These are phyloP conservation scores for Aegilops sharonensis DNA, from an alignment of 176 grass and related monocot genomes.

Conservation along the genomic window DNA sequence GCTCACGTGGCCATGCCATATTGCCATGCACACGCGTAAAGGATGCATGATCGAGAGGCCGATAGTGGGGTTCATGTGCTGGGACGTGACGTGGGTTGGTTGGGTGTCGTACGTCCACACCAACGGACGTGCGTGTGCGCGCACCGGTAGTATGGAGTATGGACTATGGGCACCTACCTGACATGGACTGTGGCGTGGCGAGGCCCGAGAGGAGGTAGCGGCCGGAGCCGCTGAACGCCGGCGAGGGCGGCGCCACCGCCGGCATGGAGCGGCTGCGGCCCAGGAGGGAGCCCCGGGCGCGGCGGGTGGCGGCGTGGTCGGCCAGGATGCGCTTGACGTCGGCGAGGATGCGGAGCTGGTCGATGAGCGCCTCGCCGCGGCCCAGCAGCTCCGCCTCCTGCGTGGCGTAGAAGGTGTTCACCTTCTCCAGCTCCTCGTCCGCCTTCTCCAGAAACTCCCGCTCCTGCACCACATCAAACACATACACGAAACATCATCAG, in stretches of 20 bases:
- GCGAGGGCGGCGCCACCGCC: background rate
- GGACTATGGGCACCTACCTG: constrained; percentile 42
- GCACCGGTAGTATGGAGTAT: background rate
- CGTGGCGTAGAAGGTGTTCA: constrained; percentile 62
- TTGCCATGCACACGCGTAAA: constrained; percentile 21
- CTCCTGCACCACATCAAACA: constrained; percentile 31
- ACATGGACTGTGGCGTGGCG: constrained; percentile 60
- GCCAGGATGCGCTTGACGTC: constrained; percentile 78
- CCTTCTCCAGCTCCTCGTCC: constrained; percentile 83
- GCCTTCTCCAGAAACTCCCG: constrained; percentile 63
- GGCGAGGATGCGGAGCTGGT: constrained; percentile 72
- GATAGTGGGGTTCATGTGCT: constrained; percentile 22
- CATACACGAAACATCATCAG: background rate
- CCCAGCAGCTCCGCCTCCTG: constrained; percentile 64
- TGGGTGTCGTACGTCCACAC: background rate
- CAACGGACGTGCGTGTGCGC: background rate
- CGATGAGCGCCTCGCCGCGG: constrained; percentile 54
- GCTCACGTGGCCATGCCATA: background rate
- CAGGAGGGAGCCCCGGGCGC: background rate
- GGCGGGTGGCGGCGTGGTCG: constrained; percentile 37
- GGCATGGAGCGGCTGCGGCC: constrained; percentile 6
- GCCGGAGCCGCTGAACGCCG: constrained; percentile 23
- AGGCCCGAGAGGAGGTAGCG: constrained; percentile 52
- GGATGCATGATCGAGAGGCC: too few species aligned
- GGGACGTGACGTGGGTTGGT: constrained; percentile 19